Base-by-base conservation (phyloP, 1,139 yeast genomes). In the Pichiaceae sp. region DNA sequence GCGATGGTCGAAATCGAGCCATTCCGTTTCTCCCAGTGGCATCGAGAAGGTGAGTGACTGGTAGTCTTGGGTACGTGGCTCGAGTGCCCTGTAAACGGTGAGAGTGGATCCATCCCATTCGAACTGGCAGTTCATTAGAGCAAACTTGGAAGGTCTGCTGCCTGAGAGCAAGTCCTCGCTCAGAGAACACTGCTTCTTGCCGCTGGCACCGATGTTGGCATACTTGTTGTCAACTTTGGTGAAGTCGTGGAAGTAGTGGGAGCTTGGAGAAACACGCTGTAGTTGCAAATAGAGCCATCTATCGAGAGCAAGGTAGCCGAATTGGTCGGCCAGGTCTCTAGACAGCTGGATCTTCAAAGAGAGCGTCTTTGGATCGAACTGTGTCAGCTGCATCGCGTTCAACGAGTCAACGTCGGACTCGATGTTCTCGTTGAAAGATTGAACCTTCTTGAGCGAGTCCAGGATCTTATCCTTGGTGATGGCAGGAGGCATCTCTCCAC, bases 161-260 rank as follows among this genome's bases (percentile, higher is more conserved):
- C 30, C 17, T 43, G 28, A 34, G 14, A 16, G 6, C 34, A 45
- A 12, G 31, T 31, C 36, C 14, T 29, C 40, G 17, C 39, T 36
- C 3, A 44, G 17, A 18, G 47, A 43, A 5, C 16, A 17, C 5
- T 27, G 24, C 20, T 28, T 16, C 5, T 31, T 18, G 31, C 20
- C 32, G 4, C 14, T 18, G 3, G n/a, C n/a, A 12, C 9, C 15
- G 15, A 32, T 14, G 3, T 37, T n/a, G 5, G 44, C 24, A 27
- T 42, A 20, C 27, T 42, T 42, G 4, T 46, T 41, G 27, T 67
- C 68, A 12, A 72, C 37, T 38, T 62, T 67, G 4, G 75, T 63
- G 42, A 66, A 72, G 3, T 62, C 52, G 67, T 74, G 72, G 43
- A 68, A 68, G 44, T 62, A 71, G 31, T 68, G 62, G 16, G 54